A percentile compares a stretch with the other conserved stretches of the same genome.
Evolutionary conservation across 2,329 filamentous ascomycete genomes (phyloP).

Genomic region (Aspergillus clavatus): DNA sequence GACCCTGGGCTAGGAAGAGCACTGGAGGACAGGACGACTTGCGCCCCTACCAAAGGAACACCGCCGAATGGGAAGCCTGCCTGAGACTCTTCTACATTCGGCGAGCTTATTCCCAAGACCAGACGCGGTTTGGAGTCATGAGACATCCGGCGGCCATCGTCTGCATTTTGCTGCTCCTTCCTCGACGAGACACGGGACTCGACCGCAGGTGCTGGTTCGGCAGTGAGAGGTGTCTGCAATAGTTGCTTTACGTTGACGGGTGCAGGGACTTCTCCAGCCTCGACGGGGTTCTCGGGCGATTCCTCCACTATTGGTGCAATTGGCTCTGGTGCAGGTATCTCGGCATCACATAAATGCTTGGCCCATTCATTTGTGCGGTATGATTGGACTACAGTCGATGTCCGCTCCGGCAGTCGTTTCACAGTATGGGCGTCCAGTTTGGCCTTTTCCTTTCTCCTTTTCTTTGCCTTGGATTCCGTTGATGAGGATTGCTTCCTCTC

Average conservation of each 20-base stretch:
- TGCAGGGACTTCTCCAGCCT: conserved; percentile 49
- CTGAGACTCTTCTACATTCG: conserved; percentile 9
- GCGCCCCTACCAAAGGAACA: not conserved
- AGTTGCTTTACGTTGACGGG: conserved; percentile 63
- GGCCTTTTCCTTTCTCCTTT: conserved; percentile 17
- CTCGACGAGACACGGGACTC: conserved; percentile 14
- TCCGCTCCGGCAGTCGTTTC: conserved; percentile 61
- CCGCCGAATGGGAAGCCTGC: conserved; percentile 9
- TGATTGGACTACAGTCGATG: conserved; percentile 72
- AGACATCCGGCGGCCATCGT: conserved; percentile 14
- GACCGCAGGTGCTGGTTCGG: conserved; percentile 39
- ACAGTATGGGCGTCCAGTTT: conserved; percentile 34
- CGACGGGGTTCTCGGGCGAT: conserved; percentile 25
- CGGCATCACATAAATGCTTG: conserved; percentile 76
- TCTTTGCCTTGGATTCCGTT: conserved; percentile 4
- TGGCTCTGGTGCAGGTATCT: conserved; percentile 60
- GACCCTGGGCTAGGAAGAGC: not conserved
- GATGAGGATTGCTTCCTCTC: not conserved
- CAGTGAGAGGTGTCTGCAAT: conserved; percentile 57
- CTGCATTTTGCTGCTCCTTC: conserved; percentile 8
- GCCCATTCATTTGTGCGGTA: conserved; percentile 96
- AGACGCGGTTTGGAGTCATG: conserved; percentile 8
- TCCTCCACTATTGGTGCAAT: conserved; percentile 37
- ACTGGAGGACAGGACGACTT: not conserved
- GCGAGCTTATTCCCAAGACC: not conserved